Evolutionary conservation across 192 early-diverging fungal species (phyloP).

Genomic region (Coemansia sp.): DNA sequence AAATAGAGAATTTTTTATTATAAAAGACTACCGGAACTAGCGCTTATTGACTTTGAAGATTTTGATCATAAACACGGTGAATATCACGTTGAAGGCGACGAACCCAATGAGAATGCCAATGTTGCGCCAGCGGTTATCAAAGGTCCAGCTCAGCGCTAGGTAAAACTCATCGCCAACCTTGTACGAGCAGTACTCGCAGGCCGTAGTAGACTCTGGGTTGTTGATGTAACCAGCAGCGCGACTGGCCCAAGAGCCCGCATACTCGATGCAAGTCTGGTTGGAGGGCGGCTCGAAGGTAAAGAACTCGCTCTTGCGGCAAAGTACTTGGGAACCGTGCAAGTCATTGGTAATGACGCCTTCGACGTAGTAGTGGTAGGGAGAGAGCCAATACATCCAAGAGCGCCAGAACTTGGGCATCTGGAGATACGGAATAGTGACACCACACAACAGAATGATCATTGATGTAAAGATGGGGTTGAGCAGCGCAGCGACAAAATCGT

Average conservation of each 20-base stretch:
- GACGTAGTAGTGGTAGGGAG: slow-evolving; percentile 61
- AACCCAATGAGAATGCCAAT: slow-evolving; percentile 62
- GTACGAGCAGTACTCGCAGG: slow-evolving; percentile 58
- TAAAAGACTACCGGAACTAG: slow-evolving; percentile 8
- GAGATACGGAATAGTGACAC: slow-evolving; percentile 59
- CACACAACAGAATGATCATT: slow-evolving; percentile 60
- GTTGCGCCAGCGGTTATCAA: slow-evolving; percentile 60
- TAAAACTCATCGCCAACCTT: slow-evolving; percentile 42
- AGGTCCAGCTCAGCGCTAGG: slow-evolving; percentile 52
- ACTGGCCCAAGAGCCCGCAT: slow-evolving; percentile 49
- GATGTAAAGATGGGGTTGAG: slow-evolving; percentile 63
- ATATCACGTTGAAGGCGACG: slow-evolving; percentile 54
- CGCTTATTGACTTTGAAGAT: slow-evolving; percentile 51
- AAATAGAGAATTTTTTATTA: background rate
- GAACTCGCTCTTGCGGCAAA: slow-evolving; percentile 49
- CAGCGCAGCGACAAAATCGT: slow-evolving; percentile 59
- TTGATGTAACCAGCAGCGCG: slow-evolving; percentile 47
- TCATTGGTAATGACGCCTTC: slow-evolving; percentile 63
- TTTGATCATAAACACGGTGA: slow-evolving; percentile 35
- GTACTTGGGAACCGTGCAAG: slow-evolving; percentile 52
- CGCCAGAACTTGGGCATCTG: slow-evolving; percentile 64
- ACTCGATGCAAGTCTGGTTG: slow-evolving; percentile 52
- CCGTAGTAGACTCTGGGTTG: slow-evolving; percentile 33
- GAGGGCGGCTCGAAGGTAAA: slow-evolving; percentile 48
- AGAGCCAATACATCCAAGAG: slow-evolving; percentile 63